Percentiles rank a stretch among this genome's conserved stretches.
These are phyloP conservation scores for Ceratocystis alfenasii DNA, from an alignment of 2,329 filamentous ascomycete species.

Conservation along the genomic window DNA sequence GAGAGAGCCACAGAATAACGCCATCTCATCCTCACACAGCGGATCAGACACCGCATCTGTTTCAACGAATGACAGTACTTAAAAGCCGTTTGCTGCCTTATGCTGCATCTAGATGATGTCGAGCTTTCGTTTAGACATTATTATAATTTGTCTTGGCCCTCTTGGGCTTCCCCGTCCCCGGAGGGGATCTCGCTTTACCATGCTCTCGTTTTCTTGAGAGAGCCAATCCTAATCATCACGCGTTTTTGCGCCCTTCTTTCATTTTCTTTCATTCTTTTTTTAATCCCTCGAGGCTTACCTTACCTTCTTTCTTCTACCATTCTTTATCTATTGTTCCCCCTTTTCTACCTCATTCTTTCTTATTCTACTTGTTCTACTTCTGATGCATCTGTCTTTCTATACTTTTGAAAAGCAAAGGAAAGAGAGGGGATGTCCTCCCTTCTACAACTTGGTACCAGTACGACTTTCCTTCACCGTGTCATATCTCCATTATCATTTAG, in stretches of 20 bases:
- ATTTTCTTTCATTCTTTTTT: slow-evolving; percentile 11
- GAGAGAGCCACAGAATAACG: slow-evolving; percentile 47
- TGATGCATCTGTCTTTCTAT: not conserved
- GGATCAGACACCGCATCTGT: not conserved
- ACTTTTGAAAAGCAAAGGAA: slow-evolving; percentile 12
- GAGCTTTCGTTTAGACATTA: not conserved
- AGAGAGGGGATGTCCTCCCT: not conserved
- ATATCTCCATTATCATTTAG: not conserved
- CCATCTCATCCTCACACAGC: slow-evolving; percentile 21
- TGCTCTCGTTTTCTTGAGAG: not conserved
- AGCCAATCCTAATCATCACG: not conserved
- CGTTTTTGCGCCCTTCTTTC: slow-evolving; percentile 14
- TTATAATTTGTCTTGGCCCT: not conserved
- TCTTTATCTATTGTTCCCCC: not conserved
- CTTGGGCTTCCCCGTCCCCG: not conserved
- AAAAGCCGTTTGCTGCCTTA: slow-evolving; percentile 9
- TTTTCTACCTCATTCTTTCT: slow-evolving; percentile 1
- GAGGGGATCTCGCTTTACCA: not conserved
- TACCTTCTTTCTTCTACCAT: not conserved
- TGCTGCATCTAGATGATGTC: not conserved
- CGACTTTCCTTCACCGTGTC: not conserved
- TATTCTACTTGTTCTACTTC: slow-evolving; percentile 10
- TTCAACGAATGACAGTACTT: slow-evolving; percentile 18
- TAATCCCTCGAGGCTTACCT: not conserved
- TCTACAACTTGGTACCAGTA: slow-evolving; percentile 10